phyloP scores from a whole-genome alignment of 1,284 basidiomycete genomes.

The Megacollybia platyphylla region DNA sequence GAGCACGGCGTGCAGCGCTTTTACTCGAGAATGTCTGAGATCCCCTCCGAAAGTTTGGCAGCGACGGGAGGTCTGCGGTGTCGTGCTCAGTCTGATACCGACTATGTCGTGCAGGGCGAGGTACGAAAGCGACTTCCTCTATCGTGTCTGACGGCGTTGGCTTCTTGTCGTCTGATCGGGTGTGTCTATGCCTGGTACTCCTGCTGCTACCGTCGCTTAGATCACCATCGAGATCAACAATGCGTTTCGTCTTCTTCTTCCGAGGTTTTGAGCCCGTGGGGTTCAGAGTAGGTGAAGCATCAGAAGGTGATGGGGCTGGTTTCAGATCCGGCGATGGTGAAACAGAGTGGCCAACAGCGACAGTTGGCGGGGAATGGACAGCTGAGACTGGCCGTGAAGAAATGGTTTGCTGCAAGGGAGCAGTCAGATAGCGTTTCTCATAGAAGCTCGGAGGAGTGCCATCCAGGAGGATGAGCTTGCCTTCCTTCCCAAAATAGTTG shows the following conservation, averaged over 20 bases:
- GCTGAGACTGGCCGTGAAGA: slow-evolving; percentile 34
- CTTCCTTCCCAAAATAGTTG: slow-evolving; percentile 73
- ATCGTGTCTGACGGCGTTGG: background rate
- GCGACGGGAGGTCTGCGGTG: slow-evolving; percentile 2
- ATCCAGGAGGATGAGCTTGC: slow-evolving; percentile 62
- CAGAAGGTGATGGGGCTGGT: slow-evolving; percentile 20
- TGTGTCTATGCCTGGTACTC: slow-evolving; percentile 16
- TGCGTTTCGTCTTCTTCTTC: slow-evolving; percentile 51
- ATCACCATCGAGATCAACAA: slow-evolving; percentile 52
- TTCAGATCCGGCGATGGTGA: slow-evolving; percentile 9
- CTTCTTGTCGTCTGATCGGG: slow-evolving; percentile 17
- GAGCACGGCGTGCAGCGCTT: slow-evolving; percentile 32
- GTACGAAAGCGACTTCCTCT: background rate
- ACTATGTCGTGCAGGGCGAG: slow-evolving; percentile 22
- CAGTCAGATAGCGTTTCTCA: slow-evolving; percentile 54
- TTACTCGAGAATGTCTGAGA: slow-evolving; percentile 20
- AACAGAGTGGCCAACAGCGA: slow-evolving; percentile 31
- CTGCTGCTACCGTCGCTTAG: slow-evolving; percentile 17
- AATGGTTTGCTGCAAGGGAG: slow-evolving; percentile 36
- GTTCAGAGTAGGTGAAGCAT: slow-evolving; percentile 27
- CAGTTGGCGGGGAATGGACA: slow-evolving; percentile 39
- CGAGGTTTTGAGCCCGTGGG: slow-evolving; percentile 31
- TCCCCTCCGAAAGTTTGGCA: slow-evolving; percentile 8
- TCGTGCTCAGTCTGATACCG: slow-evolving; percentile 36
- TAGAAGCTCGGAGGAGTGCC: slow-evolving; percentile 64